A percentile compares a stretch with the other conserved stretches of the same genome.
Evolutionary conservation across 2,329 filamentous ascomycete genomes (phyloP).

Genomic region (Chalaropsis ovoidea): DNA sequence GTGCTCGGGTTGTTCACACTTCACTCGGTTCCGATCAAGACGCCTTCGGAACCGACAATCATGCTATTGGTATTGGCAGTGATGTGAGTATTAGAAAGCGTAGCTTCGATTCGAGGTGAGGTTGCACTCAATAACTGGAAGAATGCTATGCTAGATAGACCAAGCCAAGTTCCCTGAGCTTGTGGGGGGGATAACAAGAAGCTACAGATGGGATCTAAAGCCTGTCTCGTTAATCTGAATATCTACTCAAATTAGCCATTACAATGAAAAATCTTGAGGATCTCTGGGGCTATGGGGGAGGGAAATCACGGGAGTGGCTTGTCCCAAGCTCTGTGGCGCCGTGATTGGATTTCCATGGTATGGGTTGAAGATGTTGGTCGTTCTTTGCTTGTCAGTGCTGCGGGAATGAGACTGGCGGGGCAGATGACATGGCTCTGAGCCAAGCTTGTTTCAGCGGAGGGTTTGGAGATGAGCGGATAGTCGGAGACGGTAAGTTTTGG

Average conservation of each 20-base stretch:
- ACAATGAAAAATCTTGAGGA: background rate
- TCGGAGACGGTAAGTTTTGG: background rate
- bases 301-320: conserved; percentile 7
- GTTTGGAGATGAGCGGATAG: background rate
- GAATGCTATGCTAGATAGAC: background rate
- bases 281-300: background rate
- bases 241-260: background rate
- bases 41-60: background rate
- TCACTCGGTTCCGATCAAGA: no score
- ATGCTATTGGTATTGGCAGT: background rate
- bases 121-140: background rate
- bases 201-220: background rate
- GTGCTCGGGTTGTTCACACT: no score
- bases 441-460: background rate
- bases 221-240: background rate
- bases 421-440: background rate
- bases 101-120: no score
- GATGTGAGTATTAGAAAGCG: background rate
- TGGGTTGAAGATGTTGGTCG: background rate
- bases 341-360: background rate
- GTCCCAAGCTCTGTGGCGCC: background rate
- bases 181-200: background rate
- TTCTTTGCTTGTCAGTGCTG: background rate
- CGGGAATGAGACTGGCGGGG: background rate
- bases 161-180: no score